phyloP scores from a whole-genome alignment of 2,329 filamentous ascomycete species.

The Mycocentrospora acerina region DNA sequence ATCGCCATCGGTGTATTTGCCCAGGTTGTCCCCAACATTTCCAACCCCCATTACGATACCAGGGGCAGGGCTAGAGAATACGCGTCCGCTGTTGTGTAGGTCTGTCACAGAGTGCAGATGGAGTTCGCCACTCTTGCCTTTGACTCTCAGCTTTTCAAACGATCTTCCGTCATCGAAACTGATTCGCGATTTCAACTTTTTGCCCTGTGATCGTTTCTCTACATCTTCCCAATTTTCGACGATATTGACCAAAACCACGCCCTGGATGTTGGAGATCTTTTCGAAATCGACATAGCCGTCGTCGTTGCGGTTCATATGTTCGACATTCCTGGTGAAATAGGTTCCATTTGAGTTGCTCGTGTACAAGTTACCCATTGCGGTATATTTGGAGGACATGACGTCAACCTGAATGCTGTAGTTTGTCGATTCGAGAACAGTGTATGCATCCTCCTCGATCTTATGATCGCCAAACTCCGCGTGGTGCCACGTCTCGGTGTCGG shows the following conservation, averaged over 20 bases:
- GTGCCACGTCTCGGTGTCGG: constrained; percentile 84
- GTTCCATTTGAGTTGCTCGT: constrained; percentile 98
- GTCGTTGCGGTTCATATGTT: constrained; percentile 84
- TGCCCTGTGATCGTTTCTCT: constrained; percentile 53
- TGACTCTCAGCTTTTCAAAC: constrained; percentile 72
- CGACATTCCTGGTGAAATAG: constrained; percentile 88
- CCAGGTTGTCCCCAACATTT: constrained; percentile 77
- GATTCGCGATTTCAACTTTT: constrained; percentile 77
- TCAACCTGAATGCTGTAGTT: constrained; percentile 98
- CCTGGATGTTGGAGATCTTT: constrained; percentile 87
- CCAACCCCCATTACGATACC: constrained; percentile 93
- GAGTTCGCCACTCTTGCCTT: constrained; percentile 64
- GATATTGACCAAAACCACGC: constrained; percentile 85
- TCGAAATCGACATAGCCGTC: constrained; percentile 88
- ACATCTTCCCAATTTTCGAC: constrained; percentile 85
- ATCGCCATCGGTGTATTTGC: constrained; percentile 70
- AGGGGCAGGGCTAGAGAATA: constrained; percentile 92
- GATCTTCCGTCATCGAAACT: constrained; percentile 94
- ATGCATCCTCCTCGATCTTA: constrained; percentile 79
- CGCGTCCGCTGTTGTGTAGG: constrained; percentile 75
- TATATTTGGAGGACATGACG: constrained; percentile 70
- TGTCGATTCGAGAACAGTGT: constrained; percentile 92
- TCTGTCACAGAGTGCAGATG: constrained; percentile 94
- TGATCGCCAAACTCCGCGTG: constrained; percentile 86
- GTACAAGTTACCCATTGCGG: constrained; percentile 82